phyloP scores from a whole-genome alignment of 2,329 filamentous ascomycete species.

The Fusarium abutilonis region DNA sequence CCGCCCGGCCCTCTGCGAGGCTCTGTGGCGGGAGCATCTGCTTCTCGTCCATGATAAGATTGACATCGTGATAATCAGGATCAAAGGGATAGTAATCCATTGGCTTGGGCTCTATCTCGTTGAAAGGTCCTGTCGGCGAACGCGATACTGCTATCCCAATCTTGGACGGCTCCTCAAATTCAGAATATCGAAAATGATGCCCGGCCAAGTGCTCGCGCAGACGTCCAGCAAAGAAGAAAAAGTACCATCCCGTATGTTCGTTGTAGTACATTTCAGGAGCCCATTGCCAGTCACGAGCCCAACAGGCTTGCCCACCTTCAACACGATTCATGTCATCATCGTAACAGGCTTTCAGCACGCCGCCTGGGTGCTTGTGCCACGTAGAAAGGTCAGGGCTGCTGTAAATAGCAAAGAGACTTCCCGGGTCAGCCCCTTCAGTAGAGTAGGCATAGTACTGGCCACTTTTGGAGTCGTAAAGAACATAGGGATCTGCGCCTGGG shows the following conservation, averaged over 20 bases:
- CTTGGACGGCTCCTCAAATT: slow-evolving; percentile 51
- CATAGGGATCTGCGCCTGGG: slow-evolving; percentile 48
- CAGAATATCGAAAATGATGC: slow-evolving; percentile 49
- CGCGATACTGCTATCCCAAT: slow-evolving; percentile 50
- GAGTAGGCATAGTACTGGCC: slow-evolving; percentile 51
- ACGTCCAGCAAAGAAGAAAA: slow-evolving; percentile 51
- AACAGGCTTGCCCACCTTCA: slow-evolving; percentile 49
- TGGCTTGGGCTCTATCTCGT: slow-evolving; percentile 47
- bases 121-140: slow-evolving; percentile 49
- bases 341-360: slow-evolving; percentile 48
- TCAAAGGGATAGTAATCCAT: slow-evolving; percentile 52
- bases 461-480: slow-evolving; percentile 46
- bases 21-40: slow-evolving; percentile 49
- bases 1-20: slow-evolving; percentile 41
- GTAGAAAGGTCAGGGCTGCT: slow-evolving; percentile 51
- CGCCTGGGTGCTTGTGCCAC: slow-evolving; percentile 49
- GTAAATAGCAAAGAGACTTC: slow-evolving; percentile 50
- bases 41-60: slow-evolving; percentile 51
- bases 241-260: slow-evolving; percentile 51
- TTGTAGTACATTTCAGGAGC: slow-evolving; percentile 52
- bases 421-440: slow-evolving; percentile 49
- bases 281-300: slow-evolving; percentile 52
- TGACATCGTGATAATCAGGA: slow-evolving; percentile 50
- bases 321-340: slow-evolving; percentile 45
- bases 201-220: slow-evolving; percentile 48